Evolutionary conservation across 495 filamentous ascomycete species (phyloP).

Genomic region (Trichoderma reesei): DNA sequence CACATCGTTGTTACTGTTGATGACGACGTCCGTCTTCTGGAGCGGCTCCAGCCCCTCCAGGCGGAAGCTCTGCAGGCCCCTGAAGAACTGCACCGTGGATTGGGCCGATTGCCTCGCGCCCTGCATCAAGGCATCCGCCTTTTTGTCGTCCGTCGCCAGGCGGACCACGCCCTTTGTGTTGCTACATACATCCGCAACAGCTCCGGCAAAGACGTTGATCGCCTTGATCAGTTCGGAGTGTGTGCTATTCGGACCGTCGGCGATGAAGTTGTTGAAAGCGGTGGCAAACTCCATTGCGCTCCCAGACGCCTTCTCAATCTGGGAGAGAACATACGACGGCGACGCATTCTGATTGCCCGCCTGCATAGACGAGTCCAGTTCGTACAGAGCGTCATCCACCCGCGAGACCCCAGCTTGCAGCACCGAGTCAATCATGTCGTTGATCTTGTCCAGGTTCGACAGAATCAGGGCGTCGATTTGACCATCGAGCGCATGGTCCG

Average conservation of each 20-base stretch:
- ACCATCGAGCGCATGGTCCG: slow-evolving; percentile 74
- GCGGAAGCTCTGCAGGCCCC: slow-evolving; percentile 84
- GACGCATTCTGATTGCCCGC: slow-evolving; percentile 97
- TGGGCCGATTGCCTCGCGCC: slow-evolving; percentile 77
- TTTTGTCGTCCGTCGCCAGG: slow-evolving; percentile 92
- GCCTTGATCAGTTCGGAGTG: slow-evolving; percentile 90
- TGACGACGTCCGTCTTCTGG: slow-evolving; percentile 88
- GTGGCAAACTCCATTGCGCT: slow-evolving; percentile 94
- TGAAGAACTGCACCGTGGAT: slow-evolving; percentile 91
- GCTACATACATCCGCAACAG: slow-evolving; percentile 85
- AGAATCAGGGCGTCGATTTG: slow-evolving; percentile 84
- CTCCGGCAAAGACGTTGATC: slow-evolving; percentile 77
- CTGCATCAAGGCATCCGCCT: slow-evolving; percentile 70
- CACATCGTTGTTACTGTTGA: slow-evolving; percentile 93
- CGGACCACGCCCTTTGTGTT: slow-evolving; percentile 94
- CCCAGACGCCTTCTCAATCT: slow-evolving; percentile 92
- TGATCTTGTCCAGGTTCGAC: slow-evolving; percentile 80
- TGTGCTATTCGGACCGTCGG: slow-evolving; percentile 86
- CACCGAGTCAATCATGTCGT: slow-evolving; percentile 96
- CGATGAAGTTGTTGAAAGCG: slow-evolving; percentile 94
- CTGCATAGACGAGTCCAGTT: slow-evolving; percentile 94
- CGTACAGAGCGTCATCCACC: slow-evolving; percentile 93
- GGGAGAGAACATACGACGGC: slow-evolving; percentile 88
- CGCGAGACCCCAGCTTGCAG: slow-evolving; percentile 87
- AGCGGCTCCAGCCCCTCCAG: slow-evolving; percentile 77